A percentile compares a stretch with the other conserved stretches of the same genome.
Conservation (phyloP, 306 rosid species). For the Vicia sativa region DNA sequence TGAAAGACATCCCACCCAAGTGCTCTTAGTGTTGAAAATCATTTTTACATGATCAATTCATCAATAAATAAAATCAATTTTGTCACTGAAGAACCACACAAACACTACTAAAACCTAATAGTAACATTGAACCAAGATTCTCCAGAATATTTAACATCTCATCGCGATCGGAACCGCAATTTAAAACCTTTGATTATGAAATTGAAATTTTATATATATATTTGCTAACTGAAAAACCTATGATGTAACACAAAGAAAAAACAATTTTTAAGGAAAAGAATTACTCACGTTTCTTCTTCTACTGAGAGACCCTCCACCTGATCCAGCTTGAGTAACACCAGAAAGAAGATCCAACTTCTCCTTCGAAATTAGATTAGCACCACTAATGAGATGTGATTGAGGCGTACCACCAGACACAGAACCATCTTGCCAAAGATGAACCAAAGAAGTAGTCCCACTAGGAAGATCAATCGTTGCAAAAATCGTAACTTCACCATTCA, state of each 20-base stretch:
- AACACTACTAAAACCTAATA: background rate
- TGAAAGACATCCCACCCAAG: too few relatives aligned
- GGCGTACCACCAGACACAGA: constrained; percentile 39
- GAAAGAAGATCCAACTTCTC: constrained; percentile 60
- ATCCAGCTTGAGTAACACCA: constrained; percentile 42
- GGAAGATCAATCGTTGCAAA: constrained; percentile 56
- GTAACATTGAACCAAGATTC: background rate
- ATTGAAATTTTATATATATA: background rate
- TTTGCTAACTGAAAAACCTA: background rate
- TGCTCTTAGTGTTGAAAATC: background rate
- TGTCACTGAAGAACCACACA: background rate
- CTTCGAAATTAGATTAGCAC: constrained; percentile 38
- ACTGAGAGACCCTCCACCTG: constrained; percentile 35
- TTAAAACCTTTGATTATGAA: background rate
- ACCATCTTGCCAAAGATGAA: constrained; percentile 81
- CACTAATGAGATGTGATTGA: accelerated
- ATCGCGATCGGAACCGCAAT: background rate
- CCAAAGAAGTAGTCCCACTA: constrained; percentile 30
- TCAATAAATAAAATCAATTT: background rate
- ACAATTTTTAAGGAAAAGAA: background rate
- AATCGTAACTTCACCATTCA: constrained; percentile 50
- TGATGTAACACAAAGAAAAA: background rate
- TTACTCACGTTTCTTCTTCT: constrained; percentile 62
- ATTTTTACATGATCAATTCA: background rate
- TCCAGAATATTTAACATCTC: background rate